Conservation (phyloP, 352 stramenopile genomes). For the Pythium brachiatum region DNA sequence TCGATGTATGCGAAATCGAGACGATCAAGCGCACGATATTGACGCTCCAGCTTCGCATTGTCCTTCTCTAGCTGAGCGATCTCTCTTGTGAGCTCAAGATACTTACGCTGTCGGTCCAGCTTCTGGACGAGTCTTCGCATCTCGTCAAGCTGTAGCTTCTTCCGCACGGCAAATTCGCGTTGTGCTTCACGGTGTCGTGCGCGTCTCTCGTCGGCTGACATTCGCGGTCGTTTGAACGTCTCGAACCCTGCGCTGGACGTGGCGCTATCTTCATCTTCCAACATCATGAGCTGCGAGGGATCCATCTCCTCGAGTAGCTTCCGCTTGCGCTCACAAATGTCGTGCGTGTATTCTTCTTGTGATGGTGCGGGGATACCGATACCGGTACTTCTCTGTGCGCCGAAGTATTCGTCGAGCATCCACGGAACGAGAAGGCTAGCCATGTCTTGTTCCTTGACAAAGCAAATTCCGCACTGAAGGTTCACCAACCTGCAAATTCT, state of each 20-base stretch:
- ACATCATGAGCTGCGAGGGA: background rate
- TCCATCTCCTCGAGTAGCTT: background rate
- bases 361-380: background rate
- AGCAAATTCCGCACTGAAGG: background rate
- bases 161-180: conserved; percentile 5
- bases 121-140: conserved; percentile 1
- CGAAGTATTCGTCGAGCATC: background rate
- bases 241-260: background rate
- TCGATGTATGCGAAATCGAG: background rate
- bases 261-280: background rate
- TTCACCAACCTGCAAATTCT: too few species aligned
- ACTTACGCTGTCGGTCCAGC: background rate
- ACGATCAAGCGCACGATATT: background rate
- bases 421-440: background rate
- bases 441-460: background rate
- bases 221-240: background rate
- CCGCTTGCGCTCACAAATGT: too few species aligned
- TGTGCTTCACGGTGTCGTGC: conserved; percentile 2
- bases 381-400: too few species aligned
- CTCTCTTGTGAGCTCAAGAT: background rate
- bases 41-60: conserved; percentile 2
- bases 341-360: too few species aligned
- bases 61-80: background rate
- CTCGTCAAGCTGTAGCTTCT: conserved; percentile 3
- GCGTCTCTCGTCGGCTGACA: background rate